Evolutionary conservation across 148 eudicot species (phyloP).

Genomic region (Camellia lanceoleosa): DNA sequence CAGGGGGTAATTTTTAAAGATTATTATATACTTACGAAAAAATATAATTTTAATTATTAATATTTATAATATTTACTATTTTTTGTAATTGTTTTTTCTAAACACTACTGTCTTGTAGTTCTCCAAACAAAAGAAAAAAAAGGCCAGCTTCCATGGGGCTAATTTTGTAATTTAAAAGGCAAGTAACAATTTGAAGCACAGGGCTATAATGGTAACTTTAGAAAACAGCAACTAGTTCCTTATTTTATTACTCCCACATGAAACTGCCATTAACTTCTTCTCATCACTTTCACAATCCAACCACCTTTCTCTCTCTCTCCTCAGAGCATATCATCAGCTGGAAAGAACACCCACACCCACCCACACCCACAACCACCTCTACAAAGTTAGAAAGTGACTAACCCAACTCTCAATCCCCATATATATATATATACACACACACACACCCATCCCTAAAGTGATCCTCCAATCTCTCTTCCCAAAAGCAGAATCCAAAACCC

Average conservation of each 20-base stretch:
- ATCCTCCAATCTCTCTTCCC: neutral
- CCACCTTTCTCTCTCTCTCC: neutral
- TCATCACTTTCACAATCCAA: neutral
- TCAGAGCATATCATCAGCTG: neutral
- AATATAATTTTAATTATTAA: no score
- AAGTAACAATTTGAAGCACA: no score
- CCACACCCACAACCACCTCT: neutral
- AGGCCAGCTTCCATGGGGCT: no score
- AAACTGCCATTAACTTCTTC: neutral
- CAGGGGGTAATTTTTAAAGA: no score
- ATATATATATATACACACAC: neutral
- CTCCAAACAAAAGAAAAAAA: no score
- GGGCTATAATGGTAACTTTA: neutral
- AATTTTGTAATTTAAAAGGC: no score
- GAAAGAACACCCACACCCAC: neutral
- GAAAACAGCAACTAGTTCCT: neutral
- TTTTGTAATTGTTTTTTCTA: no score
- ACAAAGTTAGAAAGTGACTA: constrained; percentile 6
- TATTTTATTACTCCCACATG: neutral
- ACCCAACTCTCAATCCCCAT: neutral
- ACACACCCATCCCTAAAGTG: neutral
- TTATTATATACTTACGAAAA: no score
- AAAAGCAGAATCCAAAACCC: neutral
- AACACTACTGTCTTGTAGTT: no score
- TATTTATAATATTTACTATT: no score